phyloP scores from a whole-genome alignment of 2,329 filamentous ascomycete species.

The Alternaria solani region DNA sequence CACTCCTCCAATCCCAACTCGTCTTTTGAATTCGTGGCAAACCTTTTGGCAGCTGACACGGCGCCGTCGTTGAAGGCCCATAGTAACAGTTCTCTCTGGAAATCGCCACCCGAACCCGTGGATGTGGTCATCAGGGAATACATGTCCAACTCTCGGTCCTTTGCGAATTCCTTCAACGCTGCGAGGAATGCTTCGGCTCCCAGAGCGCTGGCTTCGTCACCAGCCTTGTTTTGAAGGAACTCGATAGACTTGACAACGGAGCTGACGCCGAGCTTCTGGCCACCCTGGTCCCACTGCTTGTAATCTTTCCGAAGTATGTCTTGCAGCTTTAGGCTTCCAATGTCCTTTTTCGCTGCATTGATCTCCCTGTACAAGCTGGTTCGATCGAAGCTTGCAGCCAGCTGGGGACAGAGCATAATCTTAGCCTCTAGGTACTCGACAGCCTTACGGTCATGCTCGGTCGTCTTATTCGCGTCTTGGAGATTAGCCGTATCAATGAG shows the following conservation, averaged over 20 bases:
- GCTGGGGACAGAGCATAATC: constrained; percentile 52
- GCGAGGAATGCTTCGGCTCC: constrained; percentile 55
- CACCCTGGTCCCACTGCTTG: constrained; percentile 73
- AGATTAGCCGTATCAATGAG: constrained; percentile 77
- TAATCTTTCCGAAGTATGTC: constrained; percentile 84
- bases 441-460: constrained; percentile 66
- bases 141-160: constrained; percentile 68
- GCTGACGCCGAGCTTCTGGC: constrained; percentile 70
- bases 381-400: constrained; percentile 60
- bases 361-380: constrained; percentile 67
- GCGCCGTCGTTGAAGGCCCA: constrained; percentile 66
- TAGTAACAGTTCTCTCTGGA: constrained; percentile 72
- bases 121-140: constrained; percentile 75
- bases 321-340: constrained; percentile 66
- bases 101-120: constrained; percentile 60
- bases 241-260: constrained; percentile 69
- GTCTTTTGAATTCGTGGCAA: constrained; percentile 57
- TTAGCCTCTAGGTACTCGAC: constrained; percentile 67
- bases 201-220: constrained; percentile 44
- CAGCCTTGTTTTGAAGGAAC: constrained; percentile 66
- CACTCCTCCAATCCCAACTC: constrained; percentile 66
- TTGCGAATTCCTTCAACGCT: constrained; percentile 62
- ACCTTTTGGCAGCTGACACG: constrained; percentile 61
- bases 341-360: constrained; percentile 70
- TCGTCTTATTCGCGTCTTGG: constrained; percentile 67